Evolutionary conservation across 306 rosid species (phyloP).

Genomic region (Inga leiocalycina): DNA sequence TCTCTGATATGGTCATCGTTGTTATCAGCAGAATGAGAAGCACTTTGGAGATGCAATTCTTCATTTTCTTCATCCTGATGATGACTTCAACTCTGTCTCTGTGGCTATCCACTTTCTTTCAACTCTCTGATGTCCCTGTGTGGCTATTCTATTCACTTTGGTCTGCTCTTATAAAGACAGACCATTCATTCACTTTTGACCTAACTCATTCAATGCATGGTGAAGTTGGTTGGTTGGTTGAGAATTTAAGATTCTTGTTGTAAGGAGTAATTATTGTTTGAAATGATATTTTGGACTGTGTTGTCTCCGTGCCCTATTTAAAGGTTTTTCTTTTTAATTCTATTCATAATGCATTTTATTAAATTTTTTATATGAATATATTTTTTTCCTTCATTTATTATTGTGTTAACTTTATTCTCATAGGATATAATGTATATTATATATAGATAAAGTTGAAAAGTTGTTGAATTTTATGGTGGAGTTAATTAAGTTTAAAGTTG

Average conservation of each 20-base stretch:
- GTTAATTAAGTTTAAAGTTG: too few relatives aligned
- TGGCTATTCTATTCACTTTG: background rate
- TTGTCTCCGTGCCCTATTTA: background rate
- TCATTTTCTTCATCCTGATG: background rate
- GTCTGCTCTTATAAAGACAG: background rate
- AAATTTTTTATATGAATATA: too few relatives aligned
- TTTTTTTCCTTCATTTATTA: too few relatives aligned
- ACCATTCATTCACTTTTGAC: background rate
- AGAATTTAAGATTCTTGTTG: background rate
- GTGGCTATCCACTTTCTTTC: too few relatives aligned
- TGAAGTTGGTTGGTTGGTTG: background rate
- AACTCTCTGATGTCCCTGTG: too few relatives aligned
- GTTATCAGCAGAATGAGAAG: background rate
- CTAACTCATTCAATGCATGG: background rate
- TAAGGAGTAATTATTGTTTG: background rate
- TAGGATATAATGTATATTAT: too few relatives aligned
- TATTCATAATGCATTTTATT: too few relatives aligned
- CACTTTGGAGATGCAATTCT: background rate
- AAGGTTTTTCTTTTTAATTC: too few relatives aligned
- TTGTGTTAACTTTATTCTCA: too few relatives aligned
- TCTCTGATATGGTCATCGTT: background rate
- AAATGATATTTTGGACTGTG: background rate
- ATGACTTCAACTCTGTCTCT: background rate
- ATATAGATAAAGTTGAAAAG: too few relatives aligned
- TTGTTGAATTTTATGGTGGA: too few relatives aligned